Evolutionary conservation across 139 green algal species (phyloP).

Genomic region (Dunaliella sp.): DNA sequence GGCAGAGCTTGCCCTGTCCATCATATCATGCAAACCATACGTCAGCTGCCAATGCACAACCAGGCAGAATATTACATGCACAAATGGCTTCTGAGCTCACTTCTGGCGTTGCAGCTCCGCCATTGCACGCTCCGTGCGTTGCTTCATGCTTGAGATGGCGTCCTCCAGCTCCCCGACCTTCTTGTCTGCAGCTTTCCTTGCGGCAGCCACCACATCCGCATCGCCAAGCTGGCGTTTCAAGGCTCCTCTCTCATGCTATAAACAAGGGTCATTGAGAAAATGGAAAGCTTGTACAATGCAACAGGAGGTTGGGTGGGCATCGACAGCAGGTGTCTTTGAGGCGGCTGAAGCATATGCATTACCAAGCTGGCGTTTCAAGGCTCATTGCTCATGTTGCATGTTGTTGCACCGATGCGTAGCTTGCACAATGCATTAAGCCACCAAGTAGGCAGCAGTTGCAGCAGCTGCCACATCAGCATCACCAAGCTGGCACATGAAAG

Average conservation of each 20-base stretch:
- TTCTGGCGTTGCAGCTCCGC: constrained; percentile 15
- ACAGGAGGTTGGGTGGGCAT: too few species aligned
- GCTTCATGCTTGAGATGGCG: constrained; percentile 10
- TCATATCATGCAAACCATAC: too few species aligned
- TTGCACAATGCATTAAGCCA: too few species aligned
- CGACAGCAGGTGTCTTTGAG: constrained; percentile 3
- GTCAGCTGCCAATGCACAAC: too few species aligned
- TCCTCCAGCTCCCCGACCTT: constrained; percentile 27
- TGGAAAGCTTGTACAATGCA: too few species aligned
- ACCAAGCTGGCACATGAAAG: constrained; percentile 14
- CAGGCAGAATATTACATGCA: too few species aligned
- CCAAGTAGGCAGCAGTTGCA: too few species aligned
- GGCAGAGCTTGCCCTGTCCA: too few species aligned
- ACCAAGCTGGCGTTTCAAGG: constrained; percentile 16
- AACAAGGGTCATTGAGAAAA: too few species aligned
- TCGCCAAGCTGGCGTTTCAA: constrained; percentile 17
- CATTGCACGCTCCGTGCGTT: constrained; percentile 15
- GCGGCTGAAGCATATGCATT: constrained; percentile 9
- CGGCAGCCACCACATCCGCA: constrained; percentile 7
- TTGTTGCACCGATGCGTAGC: too few species aligned
- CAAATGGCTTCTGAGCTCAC: too few species aligned
- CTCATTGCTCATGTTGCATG: not conserved
- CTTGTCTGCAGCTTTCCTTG: constrained; percentile 8
- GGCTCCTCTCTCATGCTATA: not conserved
- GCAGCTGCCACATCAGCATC: constrained; percentile 9